Evolutionary conservation across 2,329 filamentous ascomycete genomes (phyloP).

Genomic region (Ceratocystis colombiana): DNA sequence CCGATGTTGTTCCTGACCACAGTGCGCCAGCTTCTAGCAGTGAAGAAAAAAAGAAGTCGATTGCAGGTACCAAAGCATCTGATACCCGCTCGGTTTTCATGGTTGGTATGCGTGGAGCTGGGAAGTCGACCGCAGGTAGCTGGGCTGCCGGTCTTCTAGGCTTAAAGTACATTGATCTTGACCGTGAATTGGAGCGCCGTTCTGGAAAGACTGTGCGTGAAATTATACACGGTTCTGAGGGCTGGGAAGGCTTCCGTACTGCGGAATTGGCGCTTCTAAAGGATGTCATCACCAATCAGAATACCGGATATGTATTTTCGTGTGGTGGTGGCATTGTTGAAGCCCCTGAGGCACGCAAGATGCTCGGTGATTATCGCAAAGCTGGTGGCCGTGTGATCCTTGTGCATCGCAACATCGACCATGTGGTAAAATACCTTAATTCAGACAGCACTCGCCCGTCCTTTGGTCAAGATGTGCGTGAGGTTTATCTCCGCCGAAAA

Average conservation of each 20-base stretch:
- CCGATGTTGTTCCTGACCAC: constrained; percentile 40
- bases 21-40: constrained; percentile 24
- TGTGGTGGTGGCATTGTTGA: constrained; percentile 93
- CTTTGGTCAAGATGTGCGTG: constrained; percentile 84
- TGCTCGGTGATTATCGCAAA: constrained; percentile 63
- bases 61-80: neutral
- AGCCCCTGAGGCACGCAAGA: constrained; percentile 63
- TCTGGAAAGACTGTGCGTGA: constrained; percentile 72
- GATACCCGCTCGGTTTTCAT: constrained; percentile 66
- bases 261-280: constrained; percentile 67
- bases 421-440: constrained; percentile 80
- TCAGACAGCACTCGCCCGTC: constrained; percentile 84
- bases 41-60: neutral
- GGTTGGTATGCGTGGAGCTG: constrained; percentile 93
- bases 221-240: constrained; percentile 58
- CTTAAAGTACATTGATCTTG: constrained; percentile 74
- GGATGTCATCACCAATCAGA: constrained; percentile 62
- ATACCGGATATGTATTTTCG: constrained; percentile 72
- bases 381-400: constrained; percentile 74
- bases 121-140: constrained; percentile 84
- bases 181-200: constrained; percentile 70
- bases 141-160: constrained; percentile 71
- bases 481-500: constrained; percentile 79
- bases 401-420: constrained; percentile 76
- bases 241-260: constrained; percentile 82